phyloP scores from a whole-genome alignment of 805 yeast genomes.

The Komagataella populi region DNA sequence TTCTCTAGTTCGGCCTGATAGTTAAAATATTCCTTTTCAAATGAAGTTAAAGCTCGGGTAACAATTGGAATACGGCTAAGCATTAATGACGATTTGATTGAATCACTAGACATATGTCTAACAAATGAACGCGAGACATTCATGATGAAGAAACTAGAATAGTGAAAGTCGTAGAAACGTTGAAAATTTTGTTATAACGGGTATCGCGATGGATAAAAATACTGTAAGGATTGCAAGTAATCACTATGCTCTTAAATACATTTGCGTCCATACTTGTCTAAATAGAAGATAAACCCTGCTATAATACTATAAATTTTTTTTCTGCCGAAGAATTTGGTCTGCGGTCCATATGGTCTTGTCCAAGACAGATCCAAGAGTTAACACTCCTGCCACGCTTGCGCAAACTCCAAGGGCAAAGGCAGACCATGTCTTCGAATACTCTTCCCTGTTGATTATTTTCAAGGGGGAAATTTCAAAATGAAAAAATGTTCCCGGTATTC shows the following conservation, averaged over 20 bases:
- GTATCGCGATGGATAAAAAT: not conserved
- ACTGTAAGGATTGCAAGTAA: not conserved
- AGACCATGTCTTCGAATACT: slow-evolving; percentile 62
- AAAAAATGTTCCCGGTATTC: slow-evolving; percentile 82
- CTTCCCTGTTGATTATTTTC: slow-evolving; percentile 79
- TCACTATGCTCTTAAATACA: too few species aligned
- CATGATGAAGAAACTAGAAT: not conserved
- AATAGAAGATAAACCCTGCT: too few species aligned
- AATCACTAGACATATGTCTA: not conserved
- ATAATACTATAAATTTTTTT: slow-evolving; percentile 31
- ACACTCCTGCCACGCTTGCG: slow-evolving; percentile 85
- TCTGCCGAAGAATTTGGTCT: slow-evolving; percentile 56
- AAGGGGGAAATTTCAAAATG: slow-evolving; percentile 87
- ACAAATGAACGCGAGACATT: not conserved
- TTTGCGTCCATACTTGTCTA: not conserved
- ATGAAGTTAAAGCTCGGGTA: slow-evolving; percentile 59
- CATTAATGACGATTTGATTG: slow-evolving; percentile 39
- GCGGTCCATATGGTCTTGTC: slow-evolving; percentile 88
- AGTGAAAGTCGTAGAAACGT: not conserved
- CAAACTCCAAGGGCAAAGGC: slow-evolving; percentile 73
- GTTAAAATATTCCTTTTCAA: slow-evolving; percentile 63
- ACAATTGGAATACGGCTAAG: slow-evolving; percentile 77
- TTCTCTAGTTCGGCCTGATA: slow-evolving; percentile 82
- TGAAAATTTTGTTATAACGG: not conserved
- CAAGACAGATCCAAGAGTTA: slow-evolving; percentile 81